Base-by-base conservation (phyloP, 768 basidiomycete genomes). In the Rhodotorula babjevae region DNA sequence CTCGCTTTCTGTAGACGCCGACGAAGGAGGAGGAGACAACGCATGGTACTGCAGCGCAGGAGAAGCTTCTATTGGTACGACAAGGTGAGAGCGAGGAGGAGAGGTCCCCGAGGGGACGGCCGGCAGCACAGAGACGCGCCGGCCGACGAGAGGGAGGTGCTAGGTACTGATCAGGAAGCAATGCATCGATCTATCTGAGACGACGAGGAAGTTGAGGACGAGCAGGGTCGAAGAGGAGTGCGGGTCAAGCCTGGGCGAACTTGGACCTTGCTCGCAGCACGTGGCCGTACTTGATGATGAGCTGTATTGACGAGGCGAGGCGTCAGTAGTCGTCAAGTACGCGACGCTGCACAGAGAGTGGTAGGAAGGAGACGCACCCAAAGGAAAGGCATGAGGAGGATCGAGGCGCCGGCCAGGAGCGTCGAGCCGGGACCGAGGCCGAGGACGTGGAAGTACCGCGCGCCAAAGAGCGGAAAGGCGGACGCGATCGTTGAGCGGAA, bases 311-410 rank as follows among this genome's bases (percentile, higher is more conserved):
- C 25, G 16, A 19, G n/a, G 33, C 29, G 23, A 42, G 15, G 7
- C 8, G 57, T 59, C 65, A 66, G 65, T 2, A 21, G 7, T 27
- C 21, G 12, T 15, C 5, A 10, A 19, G 33, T 12, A n/a, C n/a
- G n/a, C 33, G 44, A 14, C 44, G 44, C 14, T 3, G 44, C 5
- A 19, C 0, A 59, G 8, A 15, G 33, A 16, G 33, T n/a, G n/a
- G n/a, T n/a, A 12, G 47, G 16, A 21, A 27, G 31, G 18, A 33
- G 15, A 78, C 78, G 65, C 60, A 80, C 76, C 71, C 50, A 76
- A 21, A 78, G 79, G 27, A 79, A 76, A 8, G 81, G 81, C 50
- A 82, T 77, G 71, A 82, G 79, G 8, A 82, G 60, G 50, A 80
- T 76, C 0, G 78, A 74, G 19, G 81, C 29, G 29, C 80, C 81